Evolutionary conservation across 345 rosid genomes (phyloP), one percentile per base, ranked within the genome.

Genomic region (Gossypium mustelinum): DNA sequence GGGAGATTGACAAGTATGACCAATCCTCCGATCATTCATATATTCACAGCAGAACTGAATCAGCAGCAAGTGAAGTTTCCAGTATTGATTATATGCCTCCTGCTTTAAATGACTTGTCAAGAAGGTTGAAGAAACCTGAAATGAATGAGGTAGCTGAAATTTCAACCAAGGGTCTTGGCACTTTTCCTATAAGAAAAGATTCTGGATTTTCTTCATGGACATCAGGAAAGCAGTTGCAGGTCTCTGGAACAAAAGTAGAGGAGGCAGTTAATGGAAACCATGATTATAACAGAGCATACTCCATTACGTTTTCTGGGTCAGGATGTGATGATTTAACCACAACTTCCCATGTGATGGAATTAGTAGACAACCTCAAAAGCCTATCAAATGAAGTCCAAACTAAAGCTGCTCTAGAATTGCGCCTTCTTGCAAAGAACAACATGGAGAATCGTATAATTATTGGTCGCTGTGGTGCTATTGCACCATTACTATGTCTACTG

Each of bases 1-100:
- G 80, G 75, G 86, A 89, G 68, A 84, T 63, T 74, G 91, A 85
- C 51, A 86, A 73, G 80, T 79, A 66, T 50, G 88, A 85, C 51
- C 85, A 78, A 60, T 89, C 92, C 73, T 83, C 85, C 0, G 94
- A 85, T 45, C 90, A 84, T 72, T 87, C 90, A 59, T 85, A 86
- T 75, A 80, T 82, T 76, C 97, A 89, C 79, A 92, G 97, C 85
- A 88, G 98, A 82, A 92, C 88, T 77, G 98, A 86, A 75, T 94
- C 97, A 50, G 80, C 89, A 67, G 87, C 87, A 65, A 94, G 97
- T 81, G 87, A 85, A 60, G 82, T 86, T 72, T 94, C 97, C 12
- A 87, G 88, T 81, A 70, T 87, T 10, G 97, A 88, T 77, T 92
- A 86, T 72, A 75, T 75, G 61, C 89, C 87, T 79, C 86, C 84